Percentiles rank a stretch among this genome's conserved stretches.
Conservation (phyloP, 2,329 filamentous ascomycete genomes). For the Aspergillus japonicus region DNA sequence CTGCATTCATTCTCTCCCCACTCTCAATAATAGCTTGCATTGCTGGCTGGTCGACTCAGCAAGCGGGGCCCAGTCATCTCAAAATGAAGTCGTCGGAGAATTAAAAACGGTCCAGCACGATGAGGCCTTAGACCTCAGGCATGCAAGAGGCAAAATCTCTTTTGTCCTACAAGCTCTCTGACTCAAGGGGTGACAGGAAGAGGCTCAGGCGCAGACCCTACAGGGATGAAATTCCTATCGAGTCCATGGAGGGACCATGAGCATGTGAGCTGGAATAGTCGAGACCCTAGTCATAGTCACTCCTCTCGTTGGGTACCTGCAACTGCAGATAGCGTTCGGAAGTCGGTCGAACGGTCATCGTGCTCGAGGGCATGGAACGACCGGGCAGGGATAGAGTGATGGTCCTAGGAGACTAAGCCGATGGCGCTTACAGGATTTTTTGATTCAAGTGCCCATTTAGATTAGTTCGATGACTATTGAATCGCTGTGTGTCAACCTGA, state of each 20-base stretch:
- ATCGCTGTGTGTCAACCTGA: slow-evolving; percentile 1
- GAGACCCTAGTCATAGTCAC: slow-evolving; percentile 1
- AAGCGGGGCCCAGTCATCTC: slow-evolving; percentile 13
- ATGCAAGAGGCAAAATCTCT: slow-evolving; percentile 8
- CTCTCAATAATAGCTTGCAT: not conserved
- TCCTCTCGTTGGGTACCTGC: slow-evolving; percentile 19
- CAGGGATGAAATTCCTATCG: not conserved
- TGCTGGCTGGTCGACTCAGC: slow-evolving; percentile 4
- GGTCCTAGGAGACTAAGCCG: not conserved
- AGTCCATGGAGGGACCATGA: not conserved
- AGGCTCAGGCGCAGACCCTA: not conserved
- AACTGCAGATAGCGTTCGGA: slow-evolving; percentile 16
- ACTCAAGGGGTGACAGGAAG: not conserved
- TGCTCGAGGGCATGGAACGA: not conserved
- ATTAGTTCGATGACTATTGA: not conserved
- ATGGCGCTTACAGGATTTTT: not conserved
- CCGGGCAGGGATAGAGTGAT: not conserved
- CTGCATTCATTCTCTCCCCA: slow-evolving; percentile 2
- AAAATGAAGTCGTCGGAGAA: not conserved
- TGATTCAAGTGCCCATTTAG: not conserved
- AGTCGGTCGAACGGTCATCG: not conserved
- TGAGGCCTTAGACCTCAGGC: not conserved
- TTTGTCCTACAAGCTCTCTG: not conserved
- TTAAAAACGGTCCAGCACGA: slow-evolving; percentile 2
- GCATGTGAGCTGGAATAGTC: not conserved